These are phyloP conservation scores for Cyberlindnera misumaiensis DNA, from an alignment of 805 yeast genomes.

Conservation along the genomic window DNA sequence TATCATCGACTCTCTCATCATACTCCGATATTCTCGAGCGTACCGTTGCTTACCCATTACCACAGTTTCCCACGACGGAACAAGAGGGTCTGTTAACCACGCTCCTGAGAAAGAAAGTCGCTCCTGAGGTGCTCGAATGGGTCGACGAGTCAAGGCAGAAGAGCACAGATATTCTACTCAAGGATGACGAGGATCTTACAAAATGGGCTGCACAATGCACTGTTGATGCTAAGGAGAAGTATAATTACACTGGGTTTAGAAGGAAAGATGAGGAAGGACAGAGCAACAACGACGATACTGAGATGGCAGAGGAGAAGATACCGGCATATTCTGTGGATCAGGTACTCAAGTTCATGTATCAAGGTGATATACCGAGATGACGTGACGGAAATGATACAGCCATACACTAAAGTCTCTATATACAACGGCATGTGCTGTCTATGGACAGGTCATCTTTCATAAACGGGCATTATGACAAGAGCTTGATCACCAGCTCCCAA, in stretches of 20 bases:
- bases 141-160: conserved; percentile 40
- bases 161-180: conserved; percentile 13
- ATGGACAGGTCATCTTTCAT: conserved; percentile 1
- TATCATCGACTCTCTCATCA: conserved; percentile 61
- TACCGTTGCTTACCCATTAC: conserved; percentile 78
- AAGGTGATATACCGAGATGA: conserved; percentile 29
- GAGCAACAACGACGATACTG: conserved; percentile 9
- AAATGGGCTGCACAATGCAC: conserved; percentile 58
- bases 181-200: conserved; percentile 59
- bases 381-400: too few relatives aligned
- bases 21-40: conserved; percentile 51
- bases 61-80: conserved; percentile 77
- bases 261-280: conserved; percentile 41
- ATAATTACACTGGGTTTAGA: conserved; percentile 55
- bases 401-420: not conserved
- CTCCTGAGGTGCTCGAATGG: conserved; percentile 92
- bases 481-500: conserved; percentile 78
- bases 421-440: conserved; percentile 1
- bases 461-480: conserved; percentile 34
- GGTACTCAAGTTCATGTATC: conserved; percentile 37
- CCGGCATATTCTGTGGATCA: conserved; percentile 27
- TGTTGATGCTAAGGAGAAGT: conserved; percentile 45
- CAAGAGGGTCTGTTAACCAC: conserved; percentile 82
- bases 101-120: conserved; percentile 73
- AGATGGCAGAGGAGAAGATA: conserved; percentile 2